Percentiles rank a stretch among this genome's conserved stretches.
These are phyloP conservation scores for Quercus agrifolia DNA, from an alignment of 306 rosid genomes.

Conservation along the genomic window DNA sequence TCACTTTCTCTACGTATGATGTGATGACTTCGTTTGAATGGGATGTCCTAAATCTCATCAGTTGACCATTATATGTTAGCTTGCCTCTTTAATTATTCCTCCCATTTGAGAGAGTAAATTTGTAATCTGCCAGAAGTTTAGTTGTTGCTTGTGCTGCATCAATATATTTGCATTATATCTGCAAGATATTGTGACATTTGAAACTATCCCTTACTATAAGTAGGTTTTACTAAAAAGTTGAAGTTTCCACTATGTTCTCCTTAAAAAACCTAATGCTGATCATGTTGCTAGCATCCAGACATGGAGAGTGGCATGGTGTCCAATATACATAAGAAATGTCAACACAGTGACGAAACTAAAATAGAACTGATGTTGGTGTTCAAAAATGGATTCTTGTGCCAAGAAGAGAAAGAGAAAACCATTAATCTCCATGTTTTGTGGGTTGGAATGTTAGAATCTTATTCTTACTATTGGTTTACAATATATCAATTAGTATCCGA, in stretches of 20 bases:
- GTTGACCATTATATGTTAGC: too few species aligned
- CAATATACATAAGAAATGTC: slow-evolving; percentile 4
- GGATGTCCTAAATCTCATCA: too few species aligned
- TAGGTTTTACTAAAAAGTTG: too few species aligned
- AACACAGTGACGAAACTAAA: not conserved
- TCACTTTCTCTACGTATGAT: too few species aligned
- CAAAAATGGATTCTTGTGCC: not conserved
- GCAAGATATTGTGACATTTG: too few species aligned
- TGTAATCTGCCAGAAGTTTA: too few species aligned
- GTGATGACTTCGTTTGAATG: too few species aligned
- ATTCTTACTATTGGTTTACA: slow-evolving; percentile 1
- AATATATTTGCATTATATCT: too few species aligned
- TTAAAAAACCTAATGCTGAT: not conserved
- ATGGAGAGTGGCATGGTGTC: not conserved
- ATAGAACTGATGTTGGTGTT: not conserved
- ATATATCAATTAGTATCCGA: slow-evolving; percentile 5
- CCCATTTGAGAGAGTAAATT: too few species aligned
- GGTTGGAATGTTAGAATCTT: slow-evolving; percentile 5
- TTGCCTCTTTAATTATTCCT: too few species aligned
- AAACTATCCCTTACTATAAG: too few species aligned
- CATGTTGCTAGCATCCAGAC: not conserved
- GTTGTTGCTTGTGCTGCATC: too few species aligned
- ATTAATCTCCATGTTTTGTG: not conserved
- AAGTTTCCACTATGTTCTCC: not conserved
- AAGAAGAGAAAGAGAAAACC: not conserved